A percentile compares a stretch with the other conserved stretches of the same genome.
These are phyloP conservation scores for Pseudogymnoascus sp. DNA, from an alignment of 2,329 filamentous ascomycete genomes.

Conservation along the genomic window DNA sequence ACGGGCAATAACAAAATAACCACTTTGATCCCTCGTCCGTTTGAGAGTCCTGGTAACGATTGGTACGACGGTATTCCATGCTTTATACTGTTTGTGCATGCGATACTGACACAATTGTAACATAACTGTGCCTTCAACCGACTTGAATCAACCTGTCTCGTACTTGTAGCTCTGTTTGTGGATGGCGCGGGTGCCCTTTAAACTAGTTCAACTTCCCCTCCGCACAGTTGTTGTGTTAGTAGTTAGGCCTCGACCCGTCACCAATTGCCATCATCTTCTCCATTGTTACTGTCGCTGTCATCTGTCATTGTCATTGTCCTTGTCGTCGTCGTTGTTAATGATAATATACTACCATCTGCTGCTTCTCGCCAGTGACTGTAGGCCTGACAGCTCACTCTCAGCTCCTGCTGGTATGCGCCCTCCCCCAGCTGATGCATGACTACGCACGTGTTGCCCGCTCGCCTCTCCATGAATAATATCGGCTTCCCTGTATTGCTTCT, in stretches of 20 bases:
- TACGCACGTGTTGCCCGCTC: slow-evolving; percentile 6
- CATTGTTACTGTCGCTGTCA: neutral
- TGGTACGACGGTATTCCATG: neutral
- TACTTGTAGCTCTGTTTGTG: slow-evolving; percentile 2
- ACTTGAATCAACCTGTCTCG: neutral
- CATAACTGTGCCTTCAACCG: neutral
- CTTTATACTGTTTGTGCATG: neutral
- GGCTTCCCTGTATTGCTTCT: neutral
- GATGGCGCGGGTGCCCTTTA: slow-evolving; percentile 9
- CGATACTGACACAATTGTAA: neutral
- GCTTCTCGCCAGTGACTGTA: neutral
- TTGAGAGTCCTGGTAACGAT: neutral
- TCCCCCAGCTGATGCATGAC: slow-evolving; percentile 5
- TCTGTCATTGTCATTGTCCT: neutral
- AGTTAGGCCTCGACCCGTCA: neutral
- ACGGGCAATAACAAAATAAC: neutral
- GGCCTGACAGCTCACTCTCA: neutral
- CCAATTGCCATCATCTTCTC: neutral
- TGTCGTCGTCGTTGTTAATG: slow-evolving; percentile 3
- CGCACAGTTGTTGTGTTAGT: slow-evolving; percentile 3
- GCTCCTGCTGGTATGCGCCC: slow-evolving; percentile 1
- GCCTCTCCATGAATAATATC: slow-evolving; percentile 8
- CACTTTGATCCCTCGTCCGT: neutral
- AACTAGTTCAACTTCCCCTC: slow-evolving; percentile 1
- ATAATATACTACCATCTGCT: neutral